phyloP scores from a whole-genome alignment of 1,139 yeast species.

The Petasospora fabianii region DNA sequence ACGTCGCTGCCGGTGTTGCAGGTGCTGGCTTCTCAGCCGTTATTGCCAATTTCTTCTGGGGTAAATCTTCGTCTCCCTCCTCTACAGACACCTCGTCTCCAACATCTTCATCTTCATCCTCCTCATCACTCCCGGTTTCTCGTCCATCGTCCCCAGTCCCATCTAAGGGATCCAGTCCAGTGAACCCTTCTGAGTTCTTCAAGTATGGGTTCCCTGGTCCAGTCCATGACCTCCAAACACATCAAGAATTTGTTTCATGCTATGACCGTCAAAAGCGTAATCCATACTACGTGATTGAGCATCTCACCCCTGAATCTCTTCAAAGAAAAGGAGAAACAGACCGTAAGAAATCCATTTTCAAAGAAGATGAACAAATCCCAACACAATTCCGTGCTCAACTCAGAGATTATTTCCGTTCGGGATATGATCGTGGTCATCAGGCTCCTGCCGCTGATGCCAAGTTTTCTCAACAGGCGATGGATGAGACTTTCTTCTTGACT shows the following conservation, averaged over 20 bases:
- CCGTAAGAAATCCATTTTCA: slow-evolving; percentile 76
- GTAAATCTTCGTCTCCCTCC: slow-evolving; percentile 15
- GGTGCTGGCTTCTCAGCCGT: slow-evolving; percentile 24
- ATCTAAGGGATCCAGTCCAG: slow-evolving; percentile 23
- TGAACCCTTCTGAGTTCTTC: slow-evolving; percentile 73
- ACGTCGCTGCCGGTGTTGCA: slow-evolving; percentile 18
- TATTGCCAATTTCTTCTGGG: slow-evolving; percentile 27
- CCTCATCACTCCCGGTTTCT: slow-evolving; percentile 4
- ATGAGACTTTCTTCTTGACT: slow-evolving; percentile 84
- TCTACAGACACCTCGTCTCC: slow-evolving; percentile 7
- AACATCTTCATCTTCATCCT: background rate
- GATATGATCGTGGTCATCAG: slow-evolving; percentile 95
- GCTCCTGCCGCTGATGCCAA: slow-evolving; percentile 99
- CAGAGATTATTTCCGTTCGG: slow-evolving; percentile 87
- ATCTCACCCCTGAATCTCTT: slow-evolving; percentile 74
- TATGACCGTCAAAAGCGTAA: slow-evolving; percentile 82
- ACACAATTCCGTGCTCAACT: slow-evolving; percentile 67
- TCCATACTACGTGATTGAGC: slow-evolving; percentile 94
- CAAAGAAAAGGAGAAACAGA: slow-evolving; percentile 45
- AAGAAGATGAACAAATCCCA: slow-evolving; percentile 87
- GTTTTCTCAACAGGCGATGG: slow-evolving; percentile 85
- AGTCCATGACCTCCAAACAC: slow-evolving; percentile 70
- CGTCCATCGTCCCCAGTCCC: slow-evolving; percentile 4
- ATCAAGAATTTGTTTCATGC: slow-evolving; percentile 78
- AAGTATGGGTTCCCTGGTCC: slow-evolving; percentile 96